phyloP scores from a whole-genome alignment of 768 basidiomycete genomes.

The Fibroporia radiculosa region DNA sequence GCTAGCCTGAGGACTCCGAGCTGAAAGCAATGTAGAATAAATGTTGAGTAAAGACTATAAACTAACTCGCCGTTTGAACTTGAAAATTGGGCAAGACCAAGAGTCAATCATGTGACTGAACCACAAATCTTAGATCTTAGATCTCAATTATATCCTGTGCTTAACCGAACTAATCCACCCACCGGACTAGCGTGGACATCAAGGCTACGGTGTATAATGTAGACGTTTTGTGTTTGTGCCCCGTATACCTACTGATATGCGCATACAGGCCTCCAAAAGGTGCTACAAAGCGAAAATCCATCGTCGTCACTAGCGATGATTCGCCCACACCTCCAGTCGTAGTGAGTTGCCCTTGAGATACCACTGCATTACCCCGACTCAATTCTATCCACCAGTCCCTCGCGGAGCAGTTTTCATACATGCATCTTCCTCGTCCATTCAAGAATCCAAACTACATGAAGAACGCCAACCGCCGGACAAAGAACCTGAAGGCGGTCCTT shows the following conservation, averaged over 20 bases:
- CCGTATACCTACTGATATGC: background rate
- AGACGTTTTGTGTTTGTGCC: no score
- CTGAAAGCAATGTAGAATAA: background rate
- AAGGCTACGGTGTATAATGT: no score
- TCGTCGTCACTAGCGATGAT: constrained; percentile 20
- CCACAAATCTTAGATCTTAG: no score
- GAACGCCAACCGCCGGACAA: constrained; percentile 64
- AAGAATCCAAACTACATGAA: constrained; percentile 68
- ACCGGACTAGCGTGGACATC: no score
- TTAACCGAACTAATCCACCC: no score
- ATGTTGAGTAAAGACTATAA: background rate
- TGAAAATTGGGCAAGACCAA: background rate
- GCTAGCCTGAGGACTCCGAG: background rate
- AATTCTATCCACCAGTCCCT: constrained; percentile 63
- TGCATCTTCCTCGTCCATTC: constrained; percentile 66
- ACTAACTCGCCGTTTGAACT: background rate
- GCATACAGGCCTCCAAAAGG: constrained; percentile 26
- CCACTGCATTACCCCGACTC: no score
- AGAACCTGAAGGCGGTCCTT: constrained; percentile 74
- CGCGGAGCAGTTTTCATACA: constrained; percentile 67
- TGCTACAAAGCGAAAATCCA: constrained; percentile 22
- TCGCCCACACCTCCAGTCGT: constrained; percentile 25
- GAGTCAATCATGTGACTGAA: background rate
- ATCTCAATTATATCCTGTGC: no score
- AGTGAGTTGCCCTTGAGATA: no score